Evolutionary conservation across 2,329 filamentous ascomycete species (phyloP).

Genomic region (Purpureocillium lavendulum): DNA sequence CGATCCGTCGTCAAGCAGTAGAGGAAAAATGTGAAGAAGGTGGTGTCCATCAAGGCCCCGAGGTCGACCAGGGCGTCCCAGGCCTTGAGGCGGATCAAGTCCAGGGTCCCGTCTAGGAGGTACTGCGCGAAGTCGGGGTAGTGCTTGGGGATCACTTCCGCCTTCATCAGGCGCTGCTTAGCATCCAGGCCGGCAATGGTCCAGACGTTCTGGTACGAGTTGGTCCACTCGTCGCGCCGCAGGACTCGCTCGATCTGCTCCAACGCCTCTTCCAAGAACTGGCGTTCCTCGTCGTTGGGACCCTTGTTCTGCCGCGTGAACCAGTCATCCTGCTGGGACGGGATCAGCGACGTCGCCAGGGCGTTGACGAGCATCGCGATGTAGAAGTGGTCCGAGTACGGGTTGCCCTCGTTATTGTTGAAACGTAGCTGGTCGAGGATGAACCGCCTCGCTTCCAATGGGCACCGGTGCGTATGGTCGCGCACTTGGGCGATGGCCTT

Average conservation of each 20-base stretch:
- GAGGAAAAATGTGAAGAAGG: slow-evolving; percentile 48
- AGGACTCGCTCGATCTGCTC: slow-evolving; percentile 60
- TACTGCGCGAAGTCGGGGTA: slow-evolving; percentile 54
- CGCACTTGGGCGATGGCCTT: slow-evolving; percentile 72
- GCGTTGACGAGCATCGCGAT: slow-evolving; percentile 68
- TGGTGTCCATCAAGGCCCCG: slow-evolving; percentile 47
- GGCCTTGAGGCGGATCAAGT: slow-evolving; percentile 57
- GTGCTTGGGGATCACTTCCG: slow-evolving; percentile 46
- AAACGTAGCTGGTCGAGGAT: slow-evolving; percentile 83
- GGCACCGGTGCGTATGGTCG: slow-evolving; percentile 65
- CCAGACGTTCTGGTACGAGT: slow-evolving; percentile 60
- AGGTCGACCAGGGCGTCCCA: slow-evolving; percentile 57
- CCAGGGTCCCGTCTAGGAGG: slow-evolving; percentile 53
- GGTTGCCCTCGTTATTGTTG: slow-evolving; percentile 90
- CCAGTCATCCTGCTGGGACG: slow-evolving; percentile 35
- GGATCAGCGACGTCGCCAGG: slow-evolving; percentile 50
- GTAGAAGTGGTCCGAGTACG: slow-evolving; percentile 84
- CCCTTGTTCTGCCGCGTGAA: slow-evolving; percentile 35
- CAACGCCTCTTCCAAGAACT: slow-evolving; percentile 43
- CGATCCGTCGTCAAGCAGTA: slow-evolving; percentile 51
- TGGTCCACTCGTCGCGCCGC: slow-evolving; percentile 60
- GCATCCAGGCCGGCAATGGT: slow-evolving; percentile 55
- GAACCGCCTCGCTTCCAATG: slow-evolving; percentile 70
- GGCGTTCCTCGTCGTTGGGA: slow-evolving; percentile 34
- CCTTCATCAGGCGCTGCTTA: slow-evolving; percentile 55